Evolutionary conservation across 116 monocot genomes (phyloP).

Genomic region (Papilionanthe hybrid): DNA sequence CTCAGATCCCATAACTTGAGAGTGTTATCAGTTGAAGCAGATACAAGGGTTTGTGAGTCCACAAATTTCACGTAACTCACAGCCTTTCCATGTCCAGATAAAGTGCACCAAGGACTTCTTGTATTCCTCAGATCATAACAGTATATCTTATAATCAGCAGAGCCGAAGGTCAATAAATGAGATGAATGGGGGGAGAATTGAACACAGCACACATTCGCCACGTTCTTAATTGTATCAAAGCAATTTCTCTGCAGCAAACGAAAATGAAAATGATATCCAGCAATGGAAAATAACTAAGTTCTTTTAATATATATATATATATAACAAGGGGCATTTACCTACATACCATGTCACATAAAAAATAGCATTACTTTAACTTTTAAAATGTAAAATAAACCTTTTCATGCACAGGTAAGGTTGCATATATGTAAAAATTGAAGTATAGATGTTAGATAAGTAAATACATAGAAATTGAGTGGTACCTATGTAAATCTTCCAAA

Average conservation of each 20-base stretch:
- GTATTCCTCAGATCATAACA: slow-evolving; percentile 87
- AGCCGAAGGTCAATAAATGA: slow-evolving; percentile 82
- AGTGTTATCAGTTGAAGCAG: slow-evolving; percentile 89
- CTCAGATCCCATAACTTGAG: slow-evolving; percentile 96
- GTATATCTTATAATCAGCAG: slow-evolving; percentile 85
- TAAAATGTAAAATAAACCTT: too few species aligned
- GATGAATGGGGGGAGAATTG: slow-evolving; percentile 80
- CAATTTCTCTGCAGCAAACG: slow-evolving; percentile 49
- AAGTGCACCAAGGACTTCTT: slow-evolving; percentile 83
- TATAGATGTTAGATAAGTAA: too few species aligned
- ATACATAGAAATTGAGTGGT: too few species aligned
- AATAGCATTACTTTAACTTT: too few species aligned
- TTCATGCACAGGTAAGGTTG: too few species aligned
- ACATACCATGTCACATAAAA: too few species aligned
- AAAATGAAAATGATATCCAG: slow-evolving; percentile 2
- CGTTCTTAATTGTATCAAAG: slow-evolving; percentile 61
- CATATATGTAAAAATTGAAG: too few species aligned
- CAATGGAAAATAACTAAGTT: not conserved
- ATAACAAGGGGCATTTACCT: too few species aligned
- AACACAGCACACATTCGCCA: slow-evolving; percentile 91
- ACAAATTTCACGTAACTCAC: slow-evolving; percentile 96
- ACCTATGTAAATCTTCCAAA: not conserved
- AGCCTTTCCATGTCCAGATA: slow-evolving; percentile 78
- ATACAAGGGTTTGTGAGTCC: slow-evolving; percentile 67
- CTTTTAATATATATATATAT: not conserved